Percentiles rank a stretch among this genome's conserved stretches.
These are phyloP conservation scores for Helenozyma baotianmanensis DNA, from an alignment of 805 yeast species.

Conservation along the genomic window DNA sequence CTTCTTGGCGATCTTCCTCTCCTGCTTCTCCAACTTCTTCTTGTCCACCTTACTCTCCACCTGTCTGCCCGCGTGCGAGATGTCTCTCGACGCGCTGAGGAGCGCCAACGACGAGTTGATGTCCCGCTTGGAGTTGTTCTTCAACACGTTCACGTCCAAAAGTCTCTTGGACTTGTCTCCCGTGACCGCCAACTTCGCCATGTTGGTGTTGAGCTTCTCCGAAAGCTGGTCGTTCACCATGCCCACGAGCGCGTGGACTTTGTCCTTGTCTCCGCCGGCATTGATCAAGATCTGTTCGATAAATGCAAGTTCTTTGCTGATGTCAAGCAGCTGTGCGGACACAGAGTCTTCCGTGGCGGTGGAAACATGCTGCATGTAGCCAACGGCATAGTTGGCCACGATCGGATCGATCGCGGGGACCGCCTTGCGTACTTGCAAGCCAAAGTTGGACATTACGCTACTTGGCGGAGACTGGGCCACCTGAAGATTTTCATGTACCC, in stretches of 20 bases:
- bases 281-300: slow-evolving; percentile 59
- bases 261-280: slow-evolving; percentile 74
- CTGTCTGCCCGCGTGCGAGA: slow-evolving; percentile 87
- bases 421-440: slow-evolving; percentile 72
- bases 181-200: slow-evolving; percentile 69
- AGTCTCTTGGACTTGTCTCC: slow-evolving; percentile 88
- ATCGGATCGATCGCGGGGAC: slow-evolving; percentile 83
- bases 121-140: slow-evolving; percentile 61
- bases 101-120: slow-evolving; percentile 71
- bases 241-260: slow-evolving; percentile 46
- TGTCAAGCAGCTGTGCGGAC: slow-evolving; percentile 65
- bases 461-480: too few species aligned
- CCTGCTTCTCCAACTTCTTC: slow-evolving; percentile 96
- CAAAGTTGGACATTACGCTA: slow-evolving; percentile 41
- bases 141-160: slow-evolving; percentile 67
- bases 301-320: slow-evolving; percentile 64
- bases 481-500: too few species aligned
- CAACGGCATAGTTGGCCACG: slow-evolving; percentile 85
- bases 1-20: slow-evolving; percentile 93
- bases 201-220: slow-evolving; percentile 57
- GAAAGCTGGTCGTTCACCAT: slow-evolving; percentile 46
- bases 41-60: slow-evolving; percentile 93
- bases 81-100: slow-evolving; percentile 73
- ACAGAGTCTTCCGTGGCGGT: slow-evolving; percentile 76
- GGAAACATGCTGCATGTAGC: slow-evolving; percentile 83